Conservation (phyloP, 805 yeast genomes). For the Candida insectorum region DNA sequence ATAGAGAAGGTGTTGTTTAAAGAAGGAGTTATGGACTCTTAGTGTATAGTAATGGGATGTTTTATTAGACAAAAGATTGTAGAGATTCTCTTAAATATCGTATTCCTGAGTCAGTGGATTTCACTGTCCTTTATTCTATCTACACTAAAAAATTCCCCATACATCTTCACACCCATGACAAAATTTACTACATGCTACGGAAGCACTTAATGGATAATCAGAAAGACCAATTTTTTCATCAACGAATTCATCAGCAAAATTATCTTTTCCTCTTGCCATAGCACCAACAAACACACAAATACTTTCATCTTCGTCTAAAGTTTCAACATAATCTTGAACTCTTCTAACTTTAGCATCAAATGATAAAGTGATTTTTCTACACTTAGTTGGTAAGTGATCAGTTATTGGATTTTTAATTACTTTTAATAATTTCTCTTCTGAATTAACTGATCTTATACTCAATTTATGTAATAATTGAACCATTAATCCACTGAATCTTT, state of each 20-base stretch:
- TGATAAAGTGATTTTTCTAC: conserved; percentile 88
- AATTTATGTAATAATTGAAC: conserved; percentile 92
- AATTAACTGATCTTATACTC: conserved; percentile 89
- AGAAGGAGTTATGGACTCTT: conserved; percentile 54
- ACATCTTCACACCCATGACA: conserved; percentile 99
- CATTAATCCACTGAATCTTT: conserved; percentile 96
- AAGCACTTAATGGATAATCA: conserved; percentile 92
- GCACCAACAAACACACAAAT: conserved; percentile 98
- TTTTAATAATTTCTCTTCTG: conserved; percentile 88
- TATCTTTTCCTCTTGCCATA: conserved; percentile 98
- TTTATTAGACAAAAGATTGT: too few relatives aligned
- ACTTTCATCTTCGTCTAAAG: conserved; percentile 83
- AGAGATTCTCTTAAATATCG: too few relatives aligned
- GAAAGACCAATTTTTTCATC: conserved; percentile 96
- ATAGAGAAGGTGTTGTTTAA: conserved; percentile 61
- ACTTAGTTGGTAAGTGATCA: conserved; percentile 93
- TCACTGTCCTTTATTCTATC: too few relatives aligned
- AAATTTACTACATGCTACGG: conserved; percentile 96
- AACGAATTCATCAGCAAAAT: conserved; percentile 93
- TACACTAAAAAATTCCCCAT: conserved; percentile 66
- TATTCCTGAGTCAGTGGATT: too few relatives aligned
- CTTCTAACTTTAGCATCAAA: conserved; percentile 86
- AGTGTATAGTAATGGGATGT: conserved; percentile 1
- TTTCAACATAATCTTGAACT: conserved; percentile 82
- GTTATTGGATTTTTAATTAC: conserved; percentile 97